phyloP scores from a whole-genome alignment of 768 basidiomycete species.

The Chalciporus chontae region DNA sequence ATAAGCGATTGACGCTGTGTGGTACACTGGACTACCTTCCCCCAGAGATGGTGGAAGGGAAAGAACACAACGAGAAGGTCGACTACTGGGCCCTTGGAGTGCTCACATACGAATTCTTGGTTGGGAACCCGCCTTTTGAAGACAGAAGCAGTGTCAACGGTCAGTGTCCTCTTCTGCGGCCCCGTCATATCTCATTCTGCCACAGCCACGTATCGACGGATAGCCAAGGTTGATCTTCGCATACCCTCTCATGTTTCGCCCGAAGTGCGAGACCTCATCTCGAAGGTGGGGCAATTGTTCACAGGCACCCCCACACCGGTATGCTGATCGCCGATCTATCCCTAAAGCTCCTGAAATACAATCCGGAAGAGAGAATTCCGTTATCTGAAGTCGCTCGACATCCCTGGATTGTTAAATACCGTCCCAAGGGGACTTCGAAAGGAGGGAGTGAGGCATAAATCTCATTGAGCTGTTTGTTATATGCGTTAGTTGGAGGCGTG shows the following conservation, averaged over 20 bases:
- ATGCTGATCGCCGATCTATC: neutral
- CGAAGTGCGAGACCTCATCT: slow-evolving; percentile 46
- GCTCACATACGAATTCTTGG: slow-evolving; percentile 92
- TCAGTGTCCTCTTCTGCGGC: slow-evolving; percentile 32
- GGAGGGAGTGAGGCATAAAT: slow-evolving; percentile 23
- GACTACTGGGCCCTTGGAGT: slow-evolving; percentile 98
- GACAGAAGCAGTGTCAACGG: slow-evolving; percentile 75
- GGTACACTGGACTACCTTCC: slow-evolving; percentile 97
- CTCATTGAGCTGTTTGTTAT: neutral
- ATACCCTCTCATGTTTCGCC: slow-evolving; percentile 39
- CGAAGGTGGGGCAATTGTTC: slow-evolving; percentile 29
- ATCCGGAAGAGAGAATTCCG: slow-evolving; percentile 73
- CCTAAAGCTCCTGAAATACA: slow-evolving; percentile 74
- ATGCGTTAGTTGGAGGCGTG: neutral
- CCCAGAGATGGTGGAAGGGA: slow-evolving; percentile 96
- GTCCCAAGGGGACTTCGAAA: slow-evolving; percentile 44
- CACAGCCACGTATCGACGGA: slow-evolving; percentile 85
- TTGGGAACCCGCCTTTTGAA: slow-evolving; percentile 84
- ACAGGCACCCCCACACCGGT: slow-evolving; percentile 6
- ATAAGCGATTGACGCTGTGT: slow-evolving; percentile 85
- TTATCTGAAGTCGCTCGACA: slow-evolving; percentile 73
- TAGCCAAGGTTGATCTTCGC: slow-evolving; percentile 78
- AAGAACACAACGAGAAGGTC: slow-evolving; percentile 85
- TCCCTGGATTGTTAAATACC: slow-evolving; percentile 80
- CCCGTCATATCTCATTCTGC: slow-evolving; percentile 6